Conservation (phyloP, 805 yeast genomes). For the Jamesozyma rosinii region DNA sequence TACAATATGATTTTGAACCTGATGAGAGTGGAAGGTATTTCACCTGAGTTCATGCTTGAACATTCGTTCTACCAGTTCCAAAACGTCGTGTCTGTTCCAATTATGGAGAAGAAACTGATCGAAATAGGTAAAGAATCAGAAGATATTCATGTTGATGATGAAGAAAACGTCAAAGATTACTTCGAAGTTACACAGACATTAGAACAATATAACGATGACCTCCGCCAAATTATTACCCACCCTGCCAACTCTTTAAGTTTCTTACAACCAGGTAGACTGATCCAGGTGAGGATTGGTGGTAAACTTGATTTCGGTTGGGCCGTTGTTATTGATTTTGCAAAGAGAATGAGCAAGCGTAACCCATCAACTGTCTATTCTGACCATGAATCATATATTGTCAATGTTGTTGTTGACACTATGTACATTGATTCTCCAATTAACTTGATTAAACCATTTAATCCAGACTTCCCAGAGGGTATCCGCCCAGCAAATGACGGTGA, state of each 20-base stretch:
- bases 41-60: slow-evolving; percentile 95
- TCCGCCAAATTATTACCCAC: slow-evolving; percentile 75
- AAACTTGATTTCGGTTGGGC: slow-evolving; percentile 91
- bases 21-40: slow-evolving; percentile 95
- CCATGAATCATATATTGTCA: slow-evolving; percentile 83
- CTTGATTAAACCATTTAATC: slow-evolving; percentile 66
- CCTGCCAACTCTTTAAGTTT: slow-evolving; percentile 81
- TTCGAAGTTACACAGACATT: slow-evolving; percentile 73
- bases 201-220: slow-evolving; percentile 60
- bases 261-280: slow-evolving; percentile 79
- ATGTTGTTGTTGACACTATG: slow-evolving; percentile 71
- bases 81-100: slow-evolving; percentile 83
- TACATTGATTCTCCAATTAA: slow-evolving; percentile 78
- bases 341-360: slow-evolving; percentile 56
- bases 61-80: slow-evolving; percentile 93
- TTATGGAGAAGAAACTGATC: slow-evolving; percentile 58
- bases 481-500: slow-evolving; percentile 75
- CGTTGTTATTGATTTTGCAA: slow-evolving; percentile 66
- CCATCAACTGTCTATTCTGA: slow-evolving; percentile 55
- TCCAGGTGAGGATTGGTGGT: slow-evolving; percentile 49
- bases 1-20: slow-evolving; percentile 94
- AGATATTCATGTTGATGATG: slow-evolving; percentile 58
- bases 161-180: slow-evolving; percentile 64
- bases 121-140: slow-evolving; percentile 43
- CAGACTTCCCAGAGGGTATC: slow-evolving; percentile 77